Conservation (phyloP, 805 yeast genomes). For the Ogataea dorogensis region DNA sequence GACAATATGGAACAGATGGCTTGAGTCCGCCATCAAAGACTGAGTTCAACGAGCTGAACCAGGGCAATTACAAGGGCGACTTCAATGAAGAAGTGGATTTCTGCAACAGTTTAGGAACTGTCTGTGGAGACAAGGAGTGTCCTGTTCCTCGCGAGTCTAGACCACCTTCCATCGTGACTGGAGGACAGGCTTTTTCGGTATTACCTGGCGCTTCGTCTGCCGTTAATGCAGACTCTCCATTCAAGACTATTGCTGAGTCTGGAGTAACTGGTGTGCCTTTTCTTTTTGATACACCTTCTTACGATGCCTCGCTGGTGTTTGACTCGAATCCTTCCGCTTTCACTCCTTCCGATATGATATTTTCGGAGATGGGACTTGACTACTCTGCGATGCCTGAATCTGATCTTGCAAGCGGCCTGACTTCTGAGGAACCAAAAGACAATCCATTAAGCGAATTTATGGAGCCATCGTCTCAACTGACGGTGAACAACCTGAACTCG, state of each 20-base stretch:
- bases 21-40: neutral
- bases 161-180: conserved; percentile 13
- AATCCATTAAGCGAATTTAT: conserved; percentile 46
- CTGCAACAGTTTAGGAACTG: conserved; percentile 72
- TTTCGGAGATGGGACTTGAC: conserved; percentile 5
- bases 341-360: conserved; percentile 14
- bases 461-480: conserved; percentile 14
- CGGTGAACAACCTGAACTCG: conserved; percentile 21
- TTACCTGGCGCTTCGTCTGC: conserved; percentile 5
- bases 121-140: conserved; percentile 73
- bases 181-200: conserved; percentile 1
- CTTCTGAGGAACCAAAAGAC: conserved; percentile 55
- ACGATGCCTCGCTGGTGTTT: conserved; percentile 56
- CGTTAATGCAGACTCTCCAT: conserved; percentile 20
- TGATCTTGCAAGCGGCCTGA: conserved; percentile 33
- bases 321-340: conserved; percentile 19
- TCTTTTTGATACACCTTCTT: conserved; percentile 45
- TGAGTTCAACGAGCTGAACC: conserved; percentile 19
- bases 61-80: conserved; percentile 30
- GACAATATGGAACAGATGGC: no score
- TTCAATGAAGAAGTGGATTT: conserved; percentile 75
- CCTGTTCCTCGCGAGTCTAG: conserved; percentile 55
- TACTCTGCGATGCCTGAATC: conserved; percentile 12
- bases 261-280: conserved; percentile 42
- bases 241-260: conserved; percentile 20